A percentile compares a stretch with the other conserved stretches of the same genome.
These are phyloP conservation scores for Rosellinia necatrix DNA, from an alignment of 2,329 filamentous ascomycete species.

Conservation along the genomic window DNA sequence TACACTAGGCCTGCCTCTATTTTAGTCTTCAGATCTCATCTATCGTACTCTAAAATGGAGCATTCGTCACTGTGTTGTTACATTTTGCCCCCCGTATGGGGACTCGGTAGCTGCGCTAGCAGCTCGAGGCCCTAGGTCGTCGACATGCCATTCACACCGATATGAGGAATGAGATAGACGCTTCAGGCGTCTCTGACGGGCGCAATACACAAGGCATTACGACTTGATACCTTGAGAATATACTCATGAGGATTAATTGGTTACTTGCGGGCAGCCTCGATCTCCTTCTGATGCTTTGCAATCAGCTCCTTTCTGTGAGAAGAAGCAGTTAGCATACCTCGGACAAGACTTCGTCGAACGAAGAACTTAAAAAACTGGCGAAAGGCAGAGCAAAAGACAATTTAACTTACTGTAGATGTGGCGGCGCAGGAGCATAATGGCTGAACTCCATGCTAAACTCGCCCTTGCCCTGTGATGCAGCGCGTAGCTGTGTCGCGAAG, in stretches of 20 bases:
- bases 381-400: constrained; percentile 6
- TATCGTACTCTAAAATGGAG: not conserved
- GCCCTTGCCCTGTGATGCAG: constrained; percentile 95
- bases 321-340: constrained; percentile 32
- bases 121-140: not conserved
- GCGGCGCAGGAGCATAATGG: constrained; percentile 86
- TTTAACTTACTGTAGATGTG: constrained; percentile 79
- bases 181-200: not conserved
- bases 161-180: not conserved
- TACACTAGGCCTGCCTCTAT: not conserved
- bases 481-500: constrained; percentile 87
- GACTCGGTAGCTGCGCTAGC: not conserved
- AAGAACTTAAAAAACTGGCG: not conserved
- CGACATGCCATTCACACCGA: not conserved
- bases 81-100: not conserved
- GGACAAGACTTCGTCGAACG: constrained; percentile 8
- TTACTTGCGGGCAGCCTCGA: constrained; percentile 47
- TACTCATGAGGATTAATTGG: not conserved
- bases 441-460: constrained; percentile 99
- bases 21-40: constrained; percentile 3
- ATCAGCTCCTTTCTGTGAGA: constrained; percentile 59
- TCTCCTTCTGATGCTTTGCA: constrained; percentile 63
- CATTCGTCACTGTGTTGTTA: constrained; percentile 12
- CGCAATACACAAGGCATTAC: not conserved
- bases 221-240: not conserved